Conservation (phyloP, 1,284 basidiomycete genomes). For the Sporisorium exsertum region DNA sequence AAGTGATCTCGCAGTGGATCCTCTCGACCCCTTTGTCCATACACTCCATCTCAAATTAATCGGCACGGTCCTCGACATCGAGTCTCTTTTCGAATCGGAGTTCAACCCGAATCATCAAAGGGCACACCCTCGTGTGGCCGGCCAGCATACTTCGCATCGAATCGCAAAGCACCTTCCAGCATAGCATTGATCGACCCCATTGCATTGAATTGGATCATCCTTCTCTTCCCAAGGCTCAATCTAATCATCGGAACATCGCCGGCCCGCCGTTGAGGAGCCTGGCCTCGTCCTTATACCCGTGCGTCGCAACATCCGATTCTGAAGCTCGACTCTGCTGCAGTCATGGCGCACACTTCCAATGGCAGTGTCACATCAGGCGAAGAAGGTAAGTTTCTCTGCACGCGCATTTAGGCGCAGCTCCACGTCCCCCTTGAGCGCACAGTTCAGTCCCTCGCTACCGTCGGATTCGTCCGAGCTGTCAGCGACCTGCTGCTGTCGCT, state of each 20-base stretch:
- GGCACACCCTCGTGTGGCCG: background rate
- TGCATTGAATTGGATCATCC: background rate
- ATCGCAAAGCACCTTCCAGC: background rate
- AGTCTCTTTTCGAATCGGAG: background rate
- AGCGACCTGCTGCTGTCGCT: background rate
- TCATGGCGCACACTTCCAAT: constrained; percentile 19
- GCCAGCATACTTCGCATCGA: background rate
- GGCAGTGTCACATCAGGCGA: constrained; percentile 27
- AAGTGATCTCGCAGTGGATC: no score
- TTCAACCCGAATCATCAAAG: background rate
- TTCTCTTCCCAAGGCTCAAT: background rate
- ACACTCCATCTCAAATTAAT: background rate
- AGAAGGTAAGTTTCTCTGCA: constrained; percentile 25
- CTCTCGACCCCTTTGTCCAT: background rate
- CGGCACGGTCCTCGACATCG: constrained; percentile 3
- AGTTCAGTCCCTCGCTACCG: background rate
- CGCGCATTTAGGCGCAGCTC: background rate
- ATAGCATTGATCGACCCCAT: background rate
- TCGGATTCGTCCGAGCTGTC: background rate
- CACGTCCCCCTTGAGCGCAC: background rate
- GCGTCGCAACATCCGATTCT: background rate
- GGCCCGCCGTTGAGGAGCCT: background rate
- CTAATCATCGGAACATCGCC: background rate
- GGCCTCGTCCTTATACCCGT: constrained; percentile 2
- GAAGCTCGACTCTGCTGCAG: constrained; percentile 2